Conservation (phyloP, 768 basidiomycete species). For the Amanita exitialis region DNA sequence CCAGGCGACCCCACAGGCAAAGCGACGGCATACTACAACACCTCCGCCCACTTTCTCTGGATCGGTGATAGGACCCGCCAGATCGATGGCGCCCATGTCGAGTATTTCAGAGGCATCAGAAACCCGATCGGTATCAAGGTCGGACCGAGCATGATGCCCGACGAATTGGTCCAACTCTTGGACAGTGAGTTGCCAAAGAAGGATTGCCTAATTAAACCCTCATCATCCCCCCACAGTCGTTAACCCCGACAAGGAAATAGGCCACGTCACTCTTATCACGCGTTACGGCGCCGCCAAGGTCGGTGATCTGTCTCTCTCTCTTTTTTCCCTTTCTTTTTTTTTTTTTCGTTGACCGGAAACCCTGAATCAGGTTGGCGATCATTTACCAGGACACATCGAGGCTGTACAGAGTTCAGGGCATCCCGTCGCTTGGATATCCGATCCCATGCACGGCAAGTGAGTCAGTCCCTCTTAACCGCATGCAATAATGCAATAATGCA, state of each 20-base stretch:
- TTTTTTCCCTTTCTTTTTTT: background rate
- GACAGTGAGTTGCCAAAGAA: no score
- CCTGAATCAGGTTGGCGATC: constrained; percentile 55
- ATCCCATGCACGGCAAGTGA: constrained; percentile 98
- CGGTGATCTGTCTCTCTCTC: no score
- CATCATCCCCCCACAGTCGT: no score
- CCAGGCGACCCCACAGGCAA: constrained; percentile 14
- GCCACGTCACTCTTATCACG: constrained; percentile 84
- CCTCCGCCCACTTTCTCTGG: constrained; percentile 54
- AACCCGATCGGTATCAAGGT: constrained; percentile 97
- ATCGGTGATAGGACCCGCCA: constrained; percentile 75
- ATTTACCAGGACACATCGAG: constrained; percentile 71
- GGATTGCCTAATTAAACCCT: no score
- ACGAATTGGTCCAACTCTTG: constrained; percentile 69
- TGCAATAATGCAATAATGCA: no score
- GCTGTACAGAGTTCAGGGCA: constrained; percentile 76
- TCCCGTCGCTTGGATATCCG: constrained; percentile 90
- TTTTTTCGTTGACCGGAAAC: background rate
- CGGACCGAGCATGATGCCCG: constrained; percentile 75
- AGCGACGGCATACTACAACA: constrained; percentile 63
- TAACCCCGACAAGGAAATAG: constrained; percentile 75
- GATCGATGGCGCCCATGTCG: constrained; percentile 87
- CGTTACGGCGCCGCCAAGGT: constrained; percentile 90
- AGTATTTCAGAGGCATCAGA: constrained; percentile 86
- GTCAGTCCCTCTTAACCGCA: no score